Evolutionary conservation across 495 filamentous ascomycete species (phyloP), one percentile per base, ranked within the genome.

Genomic region (Neurospora africana): DNA sequence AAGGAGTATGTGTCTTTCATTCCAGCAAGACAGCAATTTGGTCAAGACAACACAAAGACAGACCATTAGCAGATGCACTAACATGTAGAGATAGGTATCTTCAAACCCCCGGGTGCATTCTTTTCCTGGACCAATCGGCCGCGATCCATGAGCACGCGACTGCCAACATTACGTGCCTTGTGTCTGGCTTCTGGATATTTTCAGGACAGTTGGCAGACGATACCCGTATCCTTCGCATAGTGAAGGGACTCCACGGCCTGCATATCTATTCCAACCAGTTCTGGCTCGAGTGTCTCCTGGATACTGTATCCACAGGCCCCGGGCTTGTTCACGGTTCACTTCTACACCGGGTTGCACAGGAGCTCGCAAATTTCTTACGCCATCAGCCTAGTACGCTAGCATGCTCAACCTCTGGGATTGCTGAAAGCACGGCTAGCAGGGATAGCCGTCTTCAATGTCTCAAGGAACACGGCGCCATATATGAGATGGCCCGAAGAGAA

Each of bases 1-100:
- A 80, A 79, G 67, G 76, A 81, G 80, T 79, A 76, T 38, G 77
- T 72, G 13, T n/a, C 30, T n/a, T 2, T 10, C n/a, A 2, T 11
- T 7, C 17, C 17, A 10, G 9, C 8, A 0, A 61, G 0, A 33
- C 3, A 43, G 9, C 4, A 15, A 5, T 38, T 8, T 38, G 8
- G 9, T n/a, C 7, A 0, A 61, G 2, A 35, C 3, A 44, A 9
- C 0, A 15, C 3, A 23, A 23, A 11, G 5, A 39, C 23, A 9
- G 30, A 8, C 2, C 15, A 68, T 58, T 23, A 23, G 1, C 68
- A 35, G 5, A 43, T n/a, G n/a, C 5, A 44, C 65, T 23, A 4
- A 27, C 6, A 72, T 10, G 3, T 27, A 13, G 33, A 23, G 0
- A 10, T 19, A 80, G 79, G 21, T 78, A 73, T 72, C 78, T 80